phyloP scores from a whole-genome alignment of 2,329 filamentous ascomycete genomes.

The Graphiopsis chlorocephala region DNA sequence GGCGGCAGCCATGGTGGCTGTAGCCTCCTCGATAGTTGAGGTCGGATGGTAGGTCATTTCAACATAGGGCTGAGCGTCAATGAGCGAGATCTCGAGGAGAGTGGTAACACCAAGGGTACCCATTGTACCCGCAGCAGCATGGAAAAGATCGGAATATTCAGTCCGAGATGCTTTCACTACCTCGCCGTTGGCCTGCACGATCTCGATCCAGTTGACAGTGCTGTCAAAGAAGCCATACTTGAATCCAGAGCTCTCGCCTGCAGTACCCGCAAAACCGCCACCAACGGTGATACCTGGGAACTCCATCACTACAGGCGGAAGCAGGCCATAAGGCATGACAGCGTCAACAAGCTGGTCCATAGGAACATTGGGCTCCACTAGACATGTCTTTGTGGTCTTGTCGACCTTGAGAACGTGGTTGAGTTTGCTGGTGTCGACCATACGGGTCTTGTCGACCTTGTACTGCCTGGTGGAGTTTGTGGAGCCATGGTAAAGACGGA shows the following conservation, averaged over 20 bases:
- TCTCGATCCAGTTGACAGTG: slow-evolving; percentile 61
- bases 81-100: slow-evolving; percentile 49
- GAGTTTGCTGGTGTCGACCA: slow-evolving; percentile 66
- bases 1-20: slow-evolving; percentile 39
- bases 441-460: slow-evolving; percentile 25
- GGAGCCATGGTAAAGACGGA: slow-evolving; percentile 57
- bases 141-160: slow-evolving; percentile 60
- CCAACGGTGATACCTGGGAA: slow-evolving; percentile 71
- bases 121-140: slow-evolving; percentile 62
- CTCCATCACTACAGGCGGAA: slow-evolving; percentile 68
- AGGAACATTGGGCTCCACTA: slow-evolving; percentile 69
- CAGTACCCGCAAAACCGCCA: slow-evolving; percentile 65
- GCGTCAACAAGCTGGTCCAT: slow-evolving; percentile 64
- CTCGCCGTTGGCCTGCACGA: slow-evolving; percentile 62
- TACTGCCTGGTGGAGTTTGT: slow-evolving; percentile 54
- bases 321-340: slow-evolving; percentile 54
- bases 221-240: slow-evolving; percentile 65
- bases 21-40: slow-evolving; percentile 40
- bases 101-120: slow-evolving; percentile 68
- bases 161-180: slow-evolving; percentile 54
- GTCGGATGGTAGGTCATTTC: slow-evolving; percentile 50
- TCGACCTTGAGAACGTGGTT: slow-evolving; percentile 63
- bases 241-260: slow-evolving; percentile 68
- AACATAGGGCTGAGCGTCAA: slow-evolving; percentile 48
- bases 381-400: slow-evolving; percentile 49